Evolutionary conservation across 352 stramenopile species (phyloP).

Genomic region (Phytophthora lateralis): DNA sequence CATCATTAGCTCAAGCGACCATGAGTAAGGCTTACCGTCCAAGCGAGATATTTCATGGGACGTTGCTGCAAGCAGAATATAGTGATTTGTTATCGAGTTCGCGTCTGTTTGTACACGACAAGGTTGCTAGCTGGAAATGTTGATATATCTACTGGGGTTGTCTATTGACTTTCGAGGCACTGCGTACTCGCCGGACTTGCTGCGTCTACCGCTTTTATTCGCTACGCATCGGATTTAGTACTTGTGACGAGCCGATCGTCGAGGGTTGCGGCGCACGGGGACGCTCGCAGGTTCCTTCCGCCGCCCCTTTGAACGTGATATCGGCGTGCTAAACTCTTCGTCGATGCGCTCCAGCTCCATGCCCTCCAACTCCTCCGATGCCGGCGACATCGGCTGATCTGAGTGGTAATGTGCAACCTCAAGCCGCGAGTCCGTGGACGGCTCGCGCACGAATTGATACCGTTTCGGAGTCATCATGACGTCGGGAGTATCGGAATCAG

Average conservation of each 20-base stretch:
- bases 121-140: conserved; percentile 9
- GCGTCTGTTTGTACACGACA: background rate
- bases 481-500: conserved; percentile 31
- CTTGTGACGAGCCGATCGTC: conserved; percentile 64
- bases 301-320: conserved; percentile 51
- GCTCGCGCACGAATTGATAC: conserved; percentile 80
- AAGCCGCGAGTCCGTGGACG: conserved; percentile 65
- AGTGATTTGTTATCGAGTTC: conserved; percentile 14
- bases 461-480: conserved; percentile 68
- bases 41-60: background rate
- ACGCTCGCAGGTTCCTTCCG: conserved; percentile 63
- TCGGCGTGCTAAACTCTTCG: conserved; percentile 83
- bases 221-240: conserved; percentile 51
- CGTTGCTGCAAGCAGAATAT: conserved; percentile 12
- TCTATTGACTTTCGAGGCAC: conserved; percentile 18
- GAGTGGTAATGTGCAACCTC: conserved; percentile 33
- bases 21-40: conserved; percentile 9
- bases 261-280: conserved; percentile 76
- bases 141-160: conserved; percentile 22
- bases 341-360: conserved; percentile 82
- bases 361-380: conserved; percentile 64
- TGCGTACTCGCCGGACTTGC: conserved; percentile 3
- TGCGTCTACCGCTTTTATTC: conserved; percentile 14
- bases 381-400: conserved; percentile 49
- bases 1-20: conserved; percentile 54